phyloP scores from a whole-genome alignment of 2,329 filamentous ascomycete genomes.

The Botrytis porri region DNA sequence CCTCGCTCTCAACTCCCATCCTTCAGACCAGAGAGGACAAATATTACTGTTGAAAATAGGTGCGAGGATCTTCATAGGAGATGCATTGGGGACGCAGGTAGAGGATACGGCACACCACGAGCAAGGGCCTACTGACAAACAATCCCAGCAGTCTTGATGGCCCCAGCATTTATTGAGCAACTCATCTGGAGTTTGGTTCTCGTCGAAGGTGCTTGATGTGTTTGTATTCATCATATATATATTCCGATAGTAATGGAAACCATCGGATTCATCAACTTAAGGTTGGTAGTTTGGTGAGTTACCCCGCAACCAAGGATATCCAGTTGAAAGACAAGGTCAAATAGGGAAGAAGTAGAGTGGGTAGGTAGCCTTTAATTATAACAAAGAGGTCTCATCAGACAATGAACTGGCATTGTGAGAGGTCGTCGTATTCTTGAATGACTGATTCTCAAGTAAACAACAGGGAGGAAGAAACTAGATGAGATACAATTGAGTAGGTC shows the following conservation, averaged over 20 bases:
- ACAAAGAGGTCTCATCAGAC: not conserved
- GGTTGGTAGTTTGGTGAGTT: not conserved
- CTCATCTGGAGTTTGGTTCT: not conserved
- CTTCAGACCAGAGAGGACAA: constrained; percentile 51
- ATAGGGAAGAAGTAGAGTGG: not conserved
- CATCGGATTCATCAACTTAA: not conserved
- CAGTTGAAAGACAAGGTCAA: not conserved
- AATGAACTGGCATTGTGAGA: not conserved
- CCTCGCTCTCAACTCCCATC: constrained; percentile 44
- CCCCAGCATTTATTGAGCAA: constrained; percentile 40
- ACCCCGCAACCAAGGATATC: not conserved
- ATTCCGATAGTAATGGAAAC: not conserved
- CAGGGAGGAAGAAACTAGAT: not conserved
- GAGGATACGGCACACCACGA: constrained; percentile 40
- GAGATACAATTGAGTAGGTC: not conserved
- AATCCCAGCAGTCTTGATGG: constrained; percentile 48
- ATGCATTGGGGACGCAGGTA: constrained; percentile 53
- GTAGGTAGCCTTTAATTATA: not conserved
- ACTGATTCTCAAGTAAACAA: not conserved
- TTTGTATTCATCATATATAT: not conserved
- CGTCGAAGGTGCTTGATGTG: not conserved
- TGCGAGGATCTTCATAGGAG: constrained; percentile 47
- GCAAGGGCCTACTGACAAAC: constrained; percentile 40
- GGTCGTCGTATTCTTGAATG: not conserved
- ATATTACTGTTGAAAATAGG: constrained; percentile 50